Base-by-base conservation (phyloP, 495 filamentous ascomycete genomes). In the Xylaria nigripes region DNA sequence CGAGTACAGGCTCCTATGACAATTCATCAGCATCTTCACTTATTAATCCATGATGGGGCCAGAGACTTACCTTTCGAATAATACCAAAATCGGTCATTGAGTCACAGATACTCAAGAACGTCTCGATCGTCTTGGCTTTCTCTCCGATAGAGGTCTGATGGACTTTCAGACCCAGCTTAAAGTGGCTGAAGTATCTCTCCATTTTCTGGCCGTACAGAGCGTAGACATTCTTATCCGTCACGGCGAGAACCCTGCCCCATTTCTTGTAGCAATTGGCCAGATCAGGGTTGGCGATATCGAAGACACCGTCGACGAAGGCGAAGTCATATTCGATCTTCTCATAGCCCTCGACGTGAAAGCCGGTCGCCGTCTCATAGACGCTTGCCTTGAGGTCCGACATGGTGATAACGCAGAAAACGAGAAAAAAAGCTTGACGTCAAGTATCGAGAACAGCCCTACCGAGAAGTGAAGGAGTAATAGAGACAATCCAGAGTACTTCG, bases 311-410 rank as follows among this genome's bases (percentile, higher is more conserved):
- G 15, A 84, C 68, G 65, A 85, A 85, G 25, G 76, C 74, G 66
- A 86, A 85, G 56, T 83, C 81, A 61, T 85, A 85, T 48, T 79
- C 75, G 58, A 85, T 84, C 63, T 80, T 85, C 68, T 84, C 82
- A 55, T 81, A 81, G 23, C 82, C 82, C 51, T 77, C 74, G 45
- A 85, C 81, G 49, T 81, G 78, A 63, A 83, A 83, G 18, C 80
- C 81, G 18, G 61, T 67, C 45, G 71, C 68, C 27, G 77, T 82
- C 64, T 80, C 71, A 12, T 66, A 42, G 50, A 85, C 82, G 13
- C 71, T 75, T 21, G 82, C 82, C 38, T 72, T 76, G 22, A 85
- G 69, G 59, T 85, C 78, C 32, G 81, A 84, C 81, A 85, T 84
- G 43, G 48, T 72, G 62, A 56, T 4, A 13, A 21, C 32, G 21